Evolutionary conservation across 2,329 filamentous ascomycete species (phyloP), one percentile per base, ranked within the genome.

Genomic region (Scedosporium apiospermum): DNA sequence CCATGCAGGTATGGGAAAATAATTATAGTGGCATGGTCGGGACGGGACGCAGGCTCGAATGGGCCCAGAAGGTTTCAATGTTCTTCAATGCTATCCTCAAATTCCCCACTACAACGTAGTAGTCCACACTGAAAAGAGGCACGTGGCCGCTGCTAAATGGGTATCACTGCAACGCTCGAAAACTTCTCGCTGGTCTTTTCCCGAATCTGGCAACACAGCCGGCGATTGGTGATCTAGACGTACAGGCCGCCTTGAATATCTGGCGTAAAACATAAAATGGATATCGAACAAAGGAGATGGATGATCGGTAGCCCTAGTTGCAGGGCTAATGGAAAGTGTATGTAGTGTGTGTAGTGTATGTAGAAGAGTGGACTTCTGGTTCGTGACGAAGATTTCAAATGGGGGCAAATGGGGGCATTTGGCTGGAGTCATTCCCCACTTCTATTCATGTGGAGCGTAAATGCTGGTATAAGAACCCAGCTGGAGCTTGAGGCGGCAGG

Each of bases 11-110:
- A 10, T 18, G 12, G 51, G 21, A 23, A 55, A 27, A 27, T 55
- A 55, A 55, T 55, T 55, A 55, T 55, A 27, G 51, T 55, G 51
- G 51, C 51, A 23, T 55, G 51, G 51, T 55, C 51, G 51, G 51
- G 51, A 55, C 51, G 51, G 51, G 51, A 55, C 51, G 51, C 51
- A 55, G 18, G 51, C 51, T 30, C 51, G 23, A 55, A 55, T 6
- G 12, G 51, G 51, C 23, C 51, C 23, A 55, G 51, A 26, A 23
- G 18, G 18, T 21, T 55, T 55, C 51, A 38, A 38, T 38, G 34
- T 38, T 38, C 34, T 38, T 38, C 34, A 38, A 38, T 38, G 34
- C 21, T 55, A 55, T 55, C 51, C 51, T 55, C 51, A 14, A 55
- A 55, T 23, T 55, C 51, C 23, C 51, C 51, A 55, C 18, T 12